These are phyloP conservation scores for Hymenoscyphus fructigenus DNA, from an alignment of 2,329 filamentous ascomycete genomes.

Conservation along the genomic window DNA sequence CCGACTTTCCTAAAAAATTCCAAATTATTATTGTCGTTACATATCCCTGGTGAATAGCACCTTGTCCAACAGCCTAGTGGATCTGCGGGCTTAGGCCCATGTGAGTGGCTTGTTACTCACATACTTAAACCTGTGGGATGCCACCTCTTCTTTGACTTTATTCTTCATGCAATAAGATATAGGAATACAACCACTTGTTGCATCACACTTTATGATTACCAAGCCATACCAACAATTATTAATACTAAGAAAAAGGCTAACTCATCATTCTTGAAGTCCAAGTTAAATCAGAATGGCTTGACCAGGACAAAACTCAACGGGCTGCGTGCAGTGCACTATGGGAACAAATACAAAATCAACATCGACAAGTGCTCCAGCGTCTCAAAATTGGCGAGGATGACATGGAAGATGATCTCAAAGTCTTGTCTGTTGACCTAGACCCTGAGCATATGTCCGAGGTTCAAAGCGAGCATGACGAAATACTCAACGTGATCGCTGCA, in stretches of 20 bases:
- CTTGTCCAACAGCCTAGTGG: no score
- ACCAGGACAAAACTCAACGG: conserved; percentile 11
- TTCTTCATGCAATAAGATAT: no score
- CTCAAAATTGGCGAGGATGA: conserved; percentile 4
- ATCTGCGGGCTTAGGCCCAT: no score
- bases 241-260: background rate
- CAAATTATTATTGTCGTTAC: no score
- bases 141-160: no score
- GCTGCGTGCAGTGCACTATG: conserved; percentile 4
- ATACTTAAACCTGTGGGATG: no score
- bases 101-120: no score
- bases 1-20: no score
- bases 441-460: conserved; percentile 1
- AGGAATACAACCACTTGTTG: no score
- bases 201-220: no score
- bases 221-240: no score
- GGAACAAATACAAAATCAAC: background rate
- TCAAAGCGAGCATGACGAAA: background rate
- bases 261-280: background rate
- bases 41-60: no score
- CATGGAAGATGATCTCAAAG: background rate
- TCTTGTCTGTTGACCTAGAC: background rate
- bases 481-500: background rate
- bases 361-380: background rate
- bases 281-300: conserved; percentile 6